Conservation (phyloP, 345 rosid species). For the Hypericum perforatum region DNA sequence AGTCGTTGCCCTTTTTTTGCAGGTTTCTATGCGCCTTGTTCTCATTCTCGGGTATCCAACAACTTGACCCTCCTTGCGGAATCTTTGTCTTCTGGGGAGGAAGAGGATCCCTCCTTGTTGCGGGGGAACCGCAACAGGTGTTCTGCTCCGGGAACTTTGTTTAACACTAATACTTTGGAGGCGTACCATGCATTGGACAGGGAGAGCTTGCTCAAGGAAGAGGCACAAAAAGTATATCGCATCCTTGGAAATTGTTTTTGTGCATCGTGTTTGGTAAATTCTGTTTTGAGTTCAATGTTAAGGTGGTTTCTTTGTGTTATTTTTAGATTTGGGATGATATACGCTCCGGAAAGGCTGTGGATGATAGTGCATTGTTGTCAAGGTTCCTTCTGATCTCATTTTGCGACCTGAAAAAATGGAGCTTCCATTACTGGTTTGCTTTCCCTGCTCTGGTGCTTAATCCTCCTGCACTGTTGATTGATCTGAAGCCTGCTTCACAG, state of each 20-base stretch:
- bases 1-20: neutral
- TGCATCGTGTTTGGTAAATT: conserved; percentile 5
- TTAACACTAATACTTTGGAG: conserved; percentile 76
- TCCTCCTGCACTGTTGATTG: conserved; percentile 66
- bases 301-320: conserved; percentile 3
- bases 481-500: conserved; percentile 63
- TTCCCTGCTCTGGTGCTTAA: conserved; percentile 80
- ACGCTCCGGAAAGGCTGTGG: conserved; percentile 63
- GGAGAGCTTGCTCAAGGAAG: conserved; percentile 50
- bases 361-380: conserved; percentile 49
- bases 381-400: conserved; percentile 84
- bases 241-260: neutral
- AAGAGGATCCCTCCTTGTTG: conserved; percentile 20
- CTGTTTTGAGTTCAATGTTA: neutral
- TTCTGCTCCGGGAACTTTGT: conserved; percentile 65
- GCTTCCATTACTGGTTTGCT: conserved; percentile 79
- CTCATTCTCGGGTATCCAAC: conserved; percentile 68
- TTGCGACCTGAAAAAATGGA: conserved; percentile 86
- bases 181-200: conserved; percentile 54
- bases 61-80: conserved; percentile 61
- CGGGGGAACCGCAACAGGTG: conserved; percentile 69
- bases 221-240: conserved; percentile 52
- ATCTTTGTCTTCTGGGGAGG: conserved; percentile 45
- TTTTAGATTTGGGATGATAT: conserved; percentile 90
- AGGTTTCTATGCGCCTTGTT: conserved; percentile 89